A percentile compares a stretch with the other conserved stretches of the same genome.
Evolutionary conservation across 441 rosid genomes (phyloP).

Genomic region (Populus hybrid): DNA sequence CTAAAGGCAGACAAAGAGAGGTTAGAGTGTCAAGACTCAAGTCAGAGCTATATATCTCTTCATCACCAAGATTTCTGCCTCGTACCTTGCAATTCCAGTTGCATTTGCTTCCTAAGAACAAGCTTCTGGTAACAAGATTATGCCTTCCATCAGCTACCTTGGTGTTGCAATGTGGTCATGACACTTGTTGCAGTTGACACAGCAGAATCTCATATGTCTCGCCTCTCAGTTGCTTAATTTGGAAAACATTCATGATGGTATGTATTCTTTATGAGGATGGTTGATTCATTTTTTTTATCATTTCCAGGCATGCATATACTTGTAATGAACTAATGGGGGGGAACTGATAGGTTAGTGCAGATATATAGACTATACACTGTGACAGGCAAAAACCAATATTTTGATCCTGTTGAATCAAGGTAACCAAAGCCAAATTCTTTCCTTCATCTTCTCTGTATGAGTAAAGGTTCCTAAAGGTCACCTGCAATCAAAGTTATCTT

Average conservation of each 20-base stretch:
- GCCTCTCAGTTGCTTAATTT: not conserved
- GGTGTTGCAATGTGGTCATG: conserved; percentile 4
- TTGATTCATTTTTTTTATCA: not conserved
- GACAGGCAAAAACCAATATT: not conserved
- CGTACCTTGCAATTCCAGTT: not conserved
- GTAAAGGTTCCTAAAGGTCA: not conserved
- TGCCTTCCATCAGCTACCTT: not conserved
- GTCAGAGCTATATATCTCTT: conserved; percentile 17
- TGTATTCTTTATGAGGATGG: not conserved
- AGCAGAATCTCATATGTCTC: not conserved
- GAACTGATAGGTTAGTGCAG: not conserved
- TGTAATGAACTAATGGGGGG: not conserved
- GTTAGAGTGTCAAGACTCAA: conserved; percentile 36
- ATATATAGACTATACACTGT: not conserved
- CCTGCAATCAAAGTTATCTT: not conserved
- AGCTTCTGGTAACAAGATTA: not conserved
- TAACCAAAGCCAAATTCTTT: not conserved
- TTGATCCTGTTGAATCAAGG: not conserved
- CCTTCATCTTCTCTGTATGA: not conserved
- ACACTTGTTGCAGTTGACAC: not conserved
- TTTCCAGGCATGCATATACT: not conserved
- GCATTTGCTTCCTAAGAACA: not conserved
- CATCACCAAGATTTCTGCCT: not conserved
- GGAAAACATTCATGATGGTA: not conserved
- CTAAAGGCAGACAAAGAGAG: conserved; percentile 42